Evolutionary conservation across 768 basidiomycete species (phyloP).

Genomic region (Termitomyces sp.): DNA sequence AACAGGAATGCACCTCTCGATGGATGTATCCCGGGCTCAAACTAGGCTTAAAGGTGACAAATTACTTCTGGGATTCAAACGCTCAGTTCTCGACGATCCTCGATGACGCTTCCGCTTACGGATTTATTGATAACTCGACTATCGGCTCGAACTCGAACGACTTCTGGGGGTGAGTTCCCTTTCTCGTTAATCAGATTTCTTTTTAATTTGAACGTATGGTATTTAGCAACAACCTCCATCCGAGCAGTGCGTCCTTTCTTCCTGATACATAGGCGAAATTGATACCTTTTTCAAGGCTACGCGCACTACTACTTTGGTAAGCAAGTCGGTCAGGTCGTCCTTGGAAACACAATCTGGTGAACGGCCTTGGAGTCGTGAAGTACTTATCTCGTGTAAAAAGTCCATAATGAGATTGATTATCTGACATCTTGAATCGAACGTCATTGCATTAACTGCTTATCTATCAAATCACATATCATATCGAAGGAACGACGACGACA

Average conservation of each 20-base stretch:
- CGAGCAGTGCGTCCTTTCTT: constrained; percentile 34
- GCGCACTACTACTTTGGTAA: constrained; percentile 34
- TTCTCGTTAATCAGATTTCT: not conserved
- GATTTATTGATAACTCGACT: constrained; percentile 48
- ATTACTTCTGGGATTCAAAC: constrained; percentile 47
- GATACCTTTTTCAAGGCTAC: constrained; percentile 20
- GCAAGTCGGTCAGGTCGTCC: constrained; percentile 19
- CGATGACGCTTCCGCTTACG: constrained; percentile 41
- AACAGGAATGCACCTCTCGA: not conserved
- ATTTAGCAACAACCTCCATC: constrained; percentile 48
- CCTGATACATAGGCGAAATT: not conserved
- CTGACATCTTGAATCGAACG: not conserved
- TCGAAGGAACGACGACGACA: not conserved
- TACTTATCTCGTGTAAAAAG: not conserved
- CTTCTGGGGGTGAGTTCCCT: constrained; percentile 49
- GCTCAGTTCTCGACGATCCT: constrained; percentile 44
- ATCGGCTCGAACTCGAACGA: constrained; percentile 35
- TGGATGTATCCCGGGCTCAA: not conserved
- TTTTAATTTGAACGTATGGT: not conserved
- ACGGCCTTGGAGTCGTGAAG: not conserved
- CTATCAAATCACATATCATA: no score
- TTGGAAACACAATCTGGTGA: constrained; percentile 22
- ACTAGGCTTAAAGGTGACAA: constrained; percentile 30
- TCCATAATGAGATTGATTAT: not conserved
- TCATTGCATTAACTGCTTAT: no score